phyloP scores from a whole-genome alignment of 176 grass and related monocot species.

The Zea mays region DNA sequence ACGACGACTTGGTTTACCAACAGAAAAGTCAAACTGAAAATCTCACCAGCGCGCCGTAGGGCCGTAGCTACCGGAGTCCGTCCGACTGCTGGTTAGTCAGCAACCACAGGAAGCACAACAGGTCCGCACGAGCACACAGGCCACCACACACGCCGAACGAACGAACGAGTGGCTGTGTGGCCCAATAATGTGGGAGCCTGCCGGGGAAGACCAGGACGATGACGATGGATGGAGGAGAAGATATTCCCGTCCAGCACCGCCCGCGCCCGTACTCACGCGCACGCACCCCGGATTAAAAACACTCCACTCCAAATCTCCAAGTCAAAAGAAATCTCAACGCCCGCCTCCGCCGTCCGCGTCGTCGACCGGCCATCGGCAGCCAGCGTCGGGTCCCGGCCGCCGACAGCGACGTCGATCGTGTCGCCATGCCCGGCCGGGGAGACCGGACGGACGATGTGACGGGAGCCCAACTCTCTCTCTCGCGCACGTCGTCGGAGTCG shows the following conservation, averaged over 20 bases:
- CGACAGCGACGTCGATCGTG: too few species aligned
- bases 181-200: conserved; percentile 2
- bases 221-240: background rate
- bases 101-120: background rate
- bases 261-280: too few species aligned
- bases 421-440: too few species aligned
- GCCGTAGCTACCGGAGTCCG: background rate
- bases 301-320: too few species aligned
- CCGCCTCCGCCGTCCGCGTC: background rate
- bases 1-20: background rate
- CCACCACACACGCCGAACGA: background rate
- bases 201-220: background rate
- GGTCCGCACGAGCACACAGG: background rate
- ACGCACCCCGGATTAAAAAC: too few species aligned
- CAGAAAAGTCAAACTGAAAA: background rate
- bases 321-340: background rate
- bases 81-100: background rate
- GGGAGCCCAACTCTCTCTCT: too few species aligned
- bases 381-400: too few species aligned
- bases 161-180: background rate
- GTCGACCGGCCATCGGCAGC: too few species aligned
- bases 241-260: conserved; percentile 8
- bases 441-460: too few species aligned
- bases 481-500: too few species aligned
- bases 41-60: background rate